Evolutionary conservation across 768 basidiomycete genomes (phyloP), one percentile per base, ranked within the genome.

Genomic region (Phaeotremella skinneri): DNA sequence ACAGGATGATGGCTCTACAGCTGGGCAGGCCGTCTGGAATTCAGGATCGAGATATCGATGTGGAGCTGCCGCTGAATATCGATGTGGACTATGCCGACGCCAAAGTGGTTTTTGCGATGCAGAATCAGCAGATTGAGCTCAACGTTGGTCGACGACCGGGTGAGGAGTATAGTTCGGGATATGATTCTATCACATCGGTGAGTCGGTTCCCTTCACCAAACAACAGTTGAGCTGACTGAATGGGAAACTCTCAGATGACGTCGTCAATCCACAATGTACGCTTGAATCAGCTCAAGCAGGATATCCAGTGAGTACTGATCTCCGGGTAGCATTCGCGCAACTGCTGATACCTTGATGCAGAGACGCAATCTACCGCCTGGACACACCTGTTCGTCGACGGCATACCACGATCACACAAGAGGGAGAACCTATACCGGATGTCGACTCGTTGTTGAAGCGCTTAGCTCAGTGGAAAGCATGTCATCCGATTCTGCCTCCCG

Each of bases 11-110:
- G 34, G 52, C 63, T 0, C 55, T 69, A 37, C 27, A 58, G 2
- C 62, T 74, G 1, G 72, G 72, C 3, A 47, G 72, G 7, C 72
- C 72, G 0, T 47, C 53, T 2, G 60, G 66, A 9, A 66, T 74
- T 29, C 53, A 63, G 6, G 72, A 74, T 52, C 58, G 67, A 30
- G 72, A 74, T 49, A 67, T 70, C 45, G 72, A 74, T 51, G 63
- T 66, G 30, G 69, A 67, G 14, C 53, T 71, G 0, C 70, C 70
- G 0, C 34, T 72, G 6, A 64, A 64, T 25, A 53, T 64, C 20
- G 63, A 75, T 30, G 56, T 59, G n/a, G 66, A 72, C n/a, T 70
- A 63, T 26, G 42, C 60, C 42, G 60, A 68, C 31, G 43, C 63
- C 3, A 54, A 53, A 23, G 57, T 53, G 23, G 47, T 64, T 13